Conservation (phyloP, 305 asterid genomes). For the Caryopteris hybrid region DNA sequence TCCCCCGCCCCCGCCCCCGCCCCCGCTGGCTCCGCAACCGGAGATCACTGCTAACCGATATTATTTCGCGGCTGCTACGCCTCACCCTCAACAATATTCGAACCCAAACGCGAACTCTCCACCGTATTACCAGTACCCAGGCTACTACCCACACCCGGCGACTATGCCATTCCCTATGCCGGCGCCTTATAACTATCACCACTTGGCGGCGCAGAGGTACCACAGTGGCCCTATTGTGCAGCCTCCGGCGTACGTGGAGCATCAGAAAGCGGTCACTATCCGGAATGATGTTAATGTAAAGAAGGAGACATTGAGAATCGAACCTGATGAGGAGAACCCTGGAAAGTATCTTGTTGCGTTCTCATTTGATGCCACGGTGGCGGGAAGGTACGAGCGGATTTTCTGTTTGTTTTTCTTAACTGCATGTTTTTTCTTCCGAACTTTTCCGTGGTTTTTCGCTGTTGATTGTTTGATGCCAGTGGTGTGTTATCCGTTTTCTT, state of each 20-base stretch:
- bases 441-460: background rate
- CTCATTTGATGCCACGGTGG: slow-evolving; percentile 87
- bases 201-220: slow-evolving; percentile 41
- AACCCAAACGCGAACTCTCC: slow-evolving; percentile 36
- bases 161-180: slow-evolving; percentile 51
- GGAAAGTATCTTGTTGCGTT: slow-evolving; percentile 49
- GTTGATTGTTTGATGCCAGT: background rate
- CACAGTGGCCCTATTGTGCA: slow-evolving; percentile 47
- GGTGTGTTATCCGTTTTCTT: slow-evolving; percentile 39
- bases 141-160: slow-evolving; percentile 54
- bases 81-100: too few species aligned
- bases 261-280: slow-evolving; percentile 91
- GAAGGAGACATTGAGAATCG: slow-evolving; percentile 81
- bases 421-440: background rate
- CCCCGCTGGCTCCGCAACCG: slow-evolving; percentile 56
- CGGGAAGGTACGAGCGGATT: slow-evolving; percentile 59
- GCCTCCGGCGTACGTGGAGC: slow-evolving; percentile 68
- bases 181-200: slow-evolving; percentile 57
- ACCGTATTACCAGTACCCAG: slow-evolving; percentile 60
- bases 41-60: slow-evolving; percentile 48
- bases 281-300: slow-evolving; percentile 89
- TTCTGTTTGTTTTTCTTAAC: background rate
- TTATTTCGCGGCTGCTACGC: slow-evolving; percentile 62
- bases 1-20: slow-evolving; percentile 48
- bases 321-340: slow-evolving; percentile 66